A percentile compares a stretch with the other conserved stretches of the same genome.
These are phyloP conservation scores for Calonectria naviculata DNA, from an alignment of 2,329 filamentous ascomycete species.

Conservation along the genomic window DNA sequence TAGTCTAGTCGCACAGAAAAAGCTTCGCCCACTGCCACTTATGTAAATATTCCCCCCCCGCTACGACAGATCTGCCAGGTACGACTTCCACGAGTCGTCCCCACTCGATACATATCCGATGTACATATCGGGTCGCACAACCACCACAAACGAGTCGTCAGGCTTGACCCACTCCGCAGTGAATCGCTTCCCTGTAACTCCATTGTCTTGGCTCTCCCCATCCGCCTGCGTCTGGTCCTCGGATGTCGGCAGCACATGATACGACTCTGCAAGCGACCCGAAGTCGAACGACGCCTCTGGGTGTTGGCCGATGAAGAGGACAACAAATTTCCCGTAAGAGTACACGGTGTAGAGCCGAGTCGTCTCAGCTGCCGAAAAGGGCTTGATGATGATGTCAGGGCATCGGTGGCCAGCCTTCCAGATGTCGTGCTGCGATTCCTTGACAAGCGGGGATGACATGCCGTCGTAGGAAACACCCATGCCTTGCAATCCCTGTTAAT, in stretches of 20 bases:
- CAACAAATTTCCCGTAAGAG: conserved; percentile 46
- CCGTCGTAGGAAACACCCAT: conserved; percentile 56
- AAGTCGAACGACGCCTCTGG: conserved; percentile 8
- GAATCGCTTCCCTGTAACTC: conserved; percentile 31
- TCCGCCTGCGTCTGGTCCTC: neutral
- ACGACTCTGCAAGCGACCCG: conserved; percentile 15
- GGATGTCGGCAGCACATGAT: conserved; percentile 18
- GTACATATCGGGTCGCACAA: conserved; percentile 55
- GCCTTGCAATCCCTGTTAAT: conserved; percentile 19
- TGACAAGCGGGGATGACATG: conserved; percentile 48
- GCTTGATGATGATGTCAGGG: conserved; percentile 48
- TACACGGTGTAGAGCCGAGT: conserved; percentile 46
- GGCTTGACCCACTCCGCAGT: conserved; percentile 43
- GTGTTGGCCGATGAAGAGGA: conserved; percentile 36
- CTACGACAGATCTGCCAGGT: conserved; percentile 35
- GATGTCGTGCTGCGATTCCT: conserved; percentile 45
- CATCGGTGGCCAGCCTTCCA: conserved; percentile 53
- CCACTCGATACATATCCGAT: conserved; percentile 47
- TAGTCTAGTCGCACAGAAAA: neutral
- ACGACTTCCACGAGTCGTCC: conserved; percentile 40
- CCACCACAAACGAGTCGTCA: conserved; percentile 30
- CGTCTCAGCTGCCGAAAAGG: conserved; percentile 15
- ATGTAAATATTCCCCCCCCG: neutral
- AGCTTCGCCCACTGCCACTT: neutral
- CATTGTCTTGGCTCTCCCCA: neutral